Base-by-base conservation (phyloP, 2,329 filamentous ascomycete species). In the Pseudocercospora crystallina region DNA sequence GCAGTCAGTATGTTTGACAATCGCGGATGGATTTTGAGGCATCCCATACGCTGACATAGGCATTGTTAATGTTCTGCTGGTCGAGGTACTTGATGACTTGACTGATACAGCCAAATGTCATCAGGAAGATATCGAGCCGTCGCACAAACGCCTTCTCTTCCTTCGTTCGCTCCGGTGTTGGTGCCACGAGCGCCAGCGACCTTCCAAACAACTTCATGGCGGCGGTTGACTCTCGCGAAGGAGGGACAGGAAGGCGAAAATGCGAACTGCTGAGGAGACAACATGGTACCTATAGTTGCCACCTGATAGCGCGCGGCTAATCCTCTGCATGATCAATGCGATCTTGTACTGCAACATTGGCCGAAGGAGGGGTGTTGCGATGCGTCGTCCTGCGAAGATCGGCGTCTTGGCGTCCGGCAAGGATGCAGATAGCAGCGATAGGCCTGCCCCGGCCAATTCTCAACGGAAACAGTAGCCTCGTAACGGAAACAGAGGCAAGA, bases 31-130 rank as follows among this genome's bases (percentile, higher is more conserved):
- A 4, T 26, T 7, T 3, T 26, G 20, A 26, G 20, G 20, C 20
- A 26, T 26, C 20, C 7, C 20, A 4, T 26, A 26, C 20, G 17
- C 41, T 43, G 30, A 59, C 53, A 39, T 58, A 56, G 29, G 56
- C 50, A 39, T 47, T 62, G 43, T 58, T 63, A 51, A 64, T 63
- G 32, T 64, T 63, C 35, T 63, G 59, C 35, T 64, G 61, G 44
- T 64, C 61, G 10, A 64, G 44, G 44, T 64, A 64, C 42, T 64
- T 64, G 49, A 64, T 63, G 63, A 71, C 69, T 60, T 73, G 71
- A 31, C 67, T 70, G 42, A 72, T 61, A 45, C 70, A 72, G 1
- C 71, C 70, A 50, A 72, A 73, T 1, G 69, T 71, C 58, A 73
- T 61, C 0, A 73, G 58, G 51, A 71, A 71, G 8, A 67, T 60